Percentiles rank a stretch among this genome's conserved stretches.
Evolutionary conservation across 306 rosid genomes (phyloP).

Genomic region (Corylus americana): DNA sequence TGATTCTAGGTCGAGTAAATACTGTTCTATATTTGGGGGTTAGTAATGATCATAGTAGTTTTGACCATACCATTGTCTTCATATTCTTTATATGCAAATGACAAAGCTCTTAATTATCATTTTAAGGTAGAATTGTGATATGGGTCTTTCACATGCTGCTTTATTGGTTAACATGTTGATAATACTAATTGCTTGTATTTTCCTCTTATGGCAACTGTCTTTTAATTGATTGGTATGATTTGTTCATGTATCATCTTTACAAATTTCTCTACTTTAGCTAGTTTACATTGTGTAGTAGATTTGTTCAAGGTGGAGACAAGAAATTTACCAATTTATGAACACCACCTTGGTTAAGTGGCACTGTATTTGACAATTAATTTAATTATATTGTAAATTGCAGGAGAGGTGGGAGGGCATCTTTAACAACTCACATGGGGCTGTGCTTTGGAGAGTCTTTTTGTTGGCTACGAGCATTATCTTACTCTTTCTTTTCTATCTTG

Average conservation of each 20-base stretch:
- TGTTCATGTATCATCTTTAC: not conserved
- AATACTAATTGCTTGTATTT: not conserved
- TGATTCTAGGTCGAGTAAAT: not conserved
- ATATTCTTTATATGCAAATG: not conserved
- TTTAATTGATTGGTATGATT: too few relatives aligned
- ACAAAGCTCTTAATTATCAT: not conserved
- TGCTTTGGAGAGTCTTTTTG: conserved; percentile 45
- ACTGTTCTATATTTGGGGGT: not conserved
- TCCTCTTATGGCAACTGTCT: too few relatives aligned
- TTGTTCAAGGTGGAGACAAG: not conserved
- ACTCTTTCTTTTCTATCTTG: conserved; percentile 41
- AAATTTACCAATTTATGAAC: not conserved
- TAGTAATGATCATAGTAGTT: not conserved
- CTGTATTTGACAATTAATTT: not conserved
- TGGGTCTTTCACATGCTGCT: not conserved
- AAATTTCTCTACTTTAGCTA: not conserved
- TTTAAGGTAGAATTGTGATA: not conserved
- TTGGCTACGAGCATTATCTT: conserved; percentile 37
- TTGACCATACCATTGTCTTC: not conserved
- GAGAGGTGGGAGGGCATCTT: conserved; percentile 48
- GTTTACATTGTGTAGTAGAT: not conserved
- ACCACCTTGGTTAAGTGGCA: conserved; percentile 5
- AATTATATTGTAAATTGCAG: conserved; percentile 46
- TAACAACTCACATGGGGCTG: conserved; percentile 28
- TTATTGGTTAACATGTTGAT: not conserved